phyloP scores from a whole-genome alignment of 148 eudicot genomes.

The Pouteria glomerata region DNA sequence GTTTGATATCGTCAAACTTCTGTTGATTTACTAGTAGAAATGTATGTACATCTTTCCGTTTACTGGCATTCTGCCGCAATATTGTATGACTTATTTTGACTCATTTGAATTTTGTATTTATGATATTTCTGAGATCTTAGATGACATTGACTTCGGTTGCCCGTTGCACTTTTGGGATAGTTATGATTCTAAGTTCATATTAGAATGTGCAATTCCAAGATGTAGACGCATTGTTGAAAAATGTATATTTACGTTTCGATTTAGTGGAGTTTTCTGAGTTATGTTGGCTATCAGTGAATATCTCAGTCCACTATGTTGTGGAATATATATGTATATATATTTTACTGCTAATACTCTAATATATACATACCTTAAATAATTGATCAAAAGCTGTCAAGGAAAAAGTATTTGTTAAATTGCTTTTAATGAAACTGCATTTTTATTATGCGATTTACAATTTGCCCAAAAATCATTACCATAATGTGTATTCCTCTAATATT shows the following conservation, averaged over 20 bases:
- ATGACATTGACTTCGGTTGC: background rate
- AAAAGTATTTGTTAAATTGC: no score
- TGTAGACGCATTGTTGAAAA: background rate
- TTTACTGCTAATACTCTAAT: no score
- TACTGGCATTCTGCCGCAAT: no score
- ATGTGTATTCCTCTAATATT: no score
- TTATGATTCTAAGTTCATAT: background rate
- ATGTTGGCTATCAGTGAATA: no score
- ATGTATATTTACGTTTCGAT: background rate
- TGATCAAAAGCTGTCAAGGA: no score
- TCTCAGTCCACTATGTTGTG: background rate
- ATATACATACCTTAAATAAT: no score
- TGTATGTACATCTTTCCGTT: background rate
- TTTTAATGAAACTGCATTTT: no score
- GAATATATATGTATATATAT: no score
- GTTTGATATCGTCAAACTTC: conserved; percentile 24
- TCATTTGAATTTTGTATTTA: background rate
- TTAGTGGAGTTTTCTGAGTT: background rate
- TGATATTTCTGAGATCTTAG: background rate
- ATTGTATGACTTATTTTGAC: no score
- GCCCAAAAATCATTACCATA: no score
- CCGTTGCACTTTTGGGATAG: background rate
- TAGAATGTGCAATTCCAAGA: background rate
- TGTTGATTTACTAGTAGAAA: background rate
- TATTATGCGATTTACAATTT: no score